Evolutionary conservation across 2,329 filamentous ascomycete genomes (phyloP).

Genomic region (Ambrosiella xylebori): DNA sequence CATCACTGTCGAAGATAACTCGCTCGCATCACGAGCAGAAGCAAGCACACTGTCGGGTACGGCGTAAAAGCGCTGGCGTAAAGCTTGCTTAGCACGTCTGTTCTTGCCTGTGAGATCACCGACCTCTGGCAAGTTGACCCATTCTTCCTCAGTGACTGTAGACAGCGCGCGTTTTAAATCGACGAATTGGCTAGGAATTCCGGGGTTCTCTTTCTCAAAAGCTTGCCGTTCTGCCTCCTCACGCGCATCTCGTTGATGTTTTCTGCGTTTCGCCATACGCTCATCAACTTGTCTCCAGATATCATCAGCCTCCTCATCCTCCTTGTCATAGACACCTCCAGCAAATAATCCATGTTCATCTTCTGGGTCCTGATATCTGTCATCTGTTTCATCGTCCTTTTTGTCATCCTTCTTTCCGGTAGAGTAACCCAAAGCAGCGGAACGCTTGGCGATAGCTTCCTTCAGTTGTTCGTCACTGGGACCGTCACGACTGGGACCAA

Average conservation of each 20-base stretch:
- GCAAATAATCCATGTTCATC: conserved; percentile 94
- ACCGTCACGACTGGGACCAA: conserved; percentile 86
- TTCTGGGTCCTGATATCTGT: conserved; percentile 85
- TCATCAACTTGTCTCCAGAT: conserved; percentile 95
- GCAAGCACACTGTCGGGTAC: conserved; percentile 92
- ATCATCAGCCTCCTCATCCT: conserved; percentile 91
- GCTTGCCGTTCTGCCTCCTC: conserved; percentile 83
- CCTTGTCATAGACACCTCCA: conserved; percentile 87
- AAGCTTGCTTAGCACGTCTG: conserved; percentile 64
- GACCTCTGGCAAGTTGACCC: conserved; percentile 88
- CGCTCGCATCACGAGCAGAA: conserved; percentile 60
- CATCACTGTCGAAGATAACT: conserved; percentile 75
- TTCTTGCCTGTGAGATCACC: conserved; percentile 94
- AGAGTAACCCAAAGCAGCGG: conserved; percentile 58
- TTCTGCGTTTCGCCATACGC: conserved; percentile 83
- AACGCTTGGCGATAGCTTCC: conserved; percentile 86
- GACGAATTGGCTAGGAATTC: conserved; percentile 94
- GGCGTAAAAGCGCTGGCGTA: conserved; percentile 78
- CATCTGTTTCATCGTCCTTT: conserved; percentile 50
- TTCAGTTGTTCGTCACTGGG: conserved; percentile 98
- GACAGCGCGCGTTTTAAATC: conserved; percentile 83
- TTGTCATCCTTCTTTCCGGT: conserved; percentile 52
- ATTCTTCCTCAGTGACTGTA: conserved; percentile 84
- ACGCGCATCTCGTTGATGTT: conserved; percentile 82
- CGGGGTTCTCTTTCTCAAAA: conserved; percentile 93